These are phyloP conservation scores for Tubosaeta sp. DNA, from an alignment of 768 basidiomycete genomes.

Conservation along the genomic window DNA sequence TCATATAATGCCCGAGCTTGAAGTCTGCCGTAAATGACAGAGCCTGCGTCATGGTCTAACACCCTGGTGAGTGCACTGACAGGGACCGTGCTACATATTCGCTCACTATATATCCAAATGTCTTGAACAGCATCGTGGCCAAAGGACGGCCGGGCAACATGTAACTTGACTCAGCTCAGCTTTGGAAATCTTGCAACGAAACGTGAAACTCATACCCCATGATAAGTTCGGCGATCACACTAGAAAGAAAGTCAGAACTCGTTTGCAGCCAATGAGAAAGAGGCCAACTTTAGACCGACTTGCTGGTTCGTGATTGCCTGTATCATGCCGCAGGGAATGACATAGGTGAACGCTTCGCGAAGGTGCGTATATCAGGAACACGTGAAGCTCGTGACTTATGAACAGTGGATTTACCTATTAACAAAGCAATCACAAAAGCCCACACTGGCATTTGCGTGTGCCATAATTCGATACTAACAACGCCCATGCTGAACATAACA, in stretches of 20 bases:
- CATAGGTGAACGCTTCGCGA: constrained; percentile 37
- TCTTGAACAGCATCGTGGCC: constrained; percentile 87
- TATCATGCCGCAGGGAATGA: constrained; percentile 55
- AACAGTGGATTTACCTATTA: constrained; percentile 36
- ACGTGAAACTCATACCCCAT: constrained; percentile 42
- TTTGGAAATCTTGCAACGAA: not conserved
- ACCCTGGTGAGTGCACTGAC: not conserved
- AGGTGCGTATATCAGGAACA: not conserved
- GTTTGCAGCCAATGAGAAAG: not conserved
- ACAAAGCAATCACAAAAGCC: constrained; percentile 62
- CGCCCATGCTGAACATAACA: constrained; percentile 68
- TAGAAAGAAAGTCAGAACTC: constrained; percentile 12
- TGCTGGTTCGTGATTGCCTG: constrained; percentile 79
- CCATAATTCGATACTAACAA: constrained; percentile 72
- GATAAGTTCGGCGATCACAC: constrained; percentile 76
- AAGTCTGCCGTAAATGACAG: constrained; percentile 69
- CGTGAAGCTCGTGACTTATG: not conserved
- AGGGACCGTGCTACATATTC: not conserved
- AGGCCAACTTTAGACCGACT: constrained; percentile 53
- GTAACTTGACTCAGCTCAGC: constrained; percentile 35
- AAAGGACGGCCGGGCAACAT: constrained; percentile 72
- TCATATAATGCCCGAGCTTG: constrained; percentile 69
- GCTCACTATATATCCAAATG: constrained; percentile 64
- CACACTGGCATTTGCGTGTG: constrained; percentile 67
- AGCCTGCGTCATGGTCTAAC: constrained; percentile 39